Evolutionary conservation across 2,329 filamentous ascomycete genomes (phyloP), one percentile per base, ranked within the genome.

Genomic region (Calonectria montana): DNA sequence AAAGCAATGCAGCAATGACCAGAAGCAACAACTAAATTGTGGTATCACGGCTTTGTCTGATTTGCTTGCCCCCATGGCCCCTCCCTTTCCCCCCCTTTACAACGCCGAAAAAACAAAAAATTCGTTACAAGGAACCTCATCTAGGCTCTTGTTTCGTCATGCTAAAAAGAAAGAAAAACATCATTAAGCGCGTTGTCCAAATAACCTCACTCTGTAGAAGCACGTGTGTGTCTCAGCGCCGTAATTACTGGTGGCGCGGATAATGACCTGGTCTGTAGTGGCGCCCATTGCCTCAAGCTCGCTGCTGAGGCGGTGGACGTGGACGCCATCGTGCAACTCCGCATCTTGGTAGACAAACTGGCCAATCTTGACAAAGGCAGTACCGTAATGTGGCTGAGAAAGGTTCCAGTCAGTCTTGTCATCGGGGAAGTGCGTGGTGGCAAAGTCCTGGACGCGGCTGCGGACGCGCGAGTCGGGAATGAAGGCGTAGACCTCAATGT

Each of bases 401-500:
- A 80, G 78, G 53, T 87, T 57, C 78, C 78, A 80, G 53, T 78
- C 75, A 10, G 68, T 66, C 4, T 67, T 65, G 53, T 80, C 73
- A 8, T 81, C 78, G 0, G 85, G 84, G 65, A 87, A 87, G 45
- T 87, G 83, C 3, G 78, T 79, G 10, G 80, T 77, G 18, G 86
- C 84, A 76, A 88, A 90, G 72, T 85, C 82, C 23, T 79, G 76
- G 1, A 88, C 81, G 29, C 84, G 83, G 29, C 83, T 78, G 39
- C 84, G 86, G 29, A 86, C 76, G 2, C 75, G 79, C 27, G 82
- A 61, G 55, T 91, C 87, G 21, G 87, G 84, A 70, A 92, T 88
- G 45, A 87, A 85, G 6, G 88, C 91, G 88, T 93, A 94, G 10
- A 96, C 81, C 80, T 96, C 94, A 69, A 96, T 89, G 2, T 92